Evolutionary conservation across 352 stramenopile genomes (phyloP).

Genomic region (Stramenopiles sp.): DNA sequence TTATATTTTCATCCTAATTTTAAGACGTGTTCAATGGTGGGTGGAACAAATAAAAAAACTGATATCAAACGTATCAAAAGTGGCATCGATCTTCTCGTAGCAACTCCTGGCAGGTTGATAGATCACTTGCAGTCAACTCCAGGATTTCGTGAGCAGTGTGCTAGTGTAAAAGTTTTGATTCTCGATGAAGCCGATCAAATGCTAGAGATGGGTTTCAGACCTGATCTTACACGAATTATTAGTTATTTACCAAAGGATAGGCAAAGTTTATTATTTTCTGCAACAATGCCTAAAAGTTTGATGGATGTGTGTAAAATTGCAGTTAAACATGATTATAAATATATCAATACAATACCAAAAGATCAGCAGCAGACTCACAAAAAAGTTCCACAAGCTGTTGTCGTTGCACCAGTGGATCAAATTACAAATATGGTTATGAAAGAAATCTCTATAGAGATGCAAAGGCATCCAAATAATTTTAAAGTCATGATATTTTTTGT

Average conservation of each 20-base stretch:
- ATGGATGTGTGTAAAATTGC: constrained; percentile 41
- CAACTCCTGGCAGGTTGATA: constrained; percentile 50
- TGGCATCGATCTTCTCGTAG: constrained; percentile 56
- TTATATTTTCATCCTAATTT: constrained; percentile 16
- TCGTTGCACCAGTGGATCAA: constrained; percentile 28
- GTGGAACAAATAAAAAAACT: constrained; percentile 46
- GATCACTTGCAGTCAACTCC: constrained; percentile 73
- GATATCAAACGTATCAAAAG: constrained; percentile 16
- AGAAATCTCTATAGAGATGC: no score
- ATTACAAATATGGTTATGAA: no score
- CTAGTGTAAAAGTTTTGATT: constrained; percentile 20
- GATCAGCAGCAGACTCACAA: constrained; percentile 42
- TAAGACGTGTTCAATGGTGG: constrained; percentile 27
- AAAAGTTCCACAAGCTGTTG: constrained; percentile 26
- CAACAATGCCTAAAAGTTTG: constrained; percentile 48
- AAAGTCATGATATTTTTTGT: constrained; percentile 81
- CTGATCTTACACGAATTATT: constrained; percentile 50
- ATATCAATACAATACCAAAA: constrained; percentile 60
- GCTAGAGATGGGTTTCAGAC: constrained; percentile 69
- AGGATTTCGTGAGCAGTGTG: constrained; percentile 26
- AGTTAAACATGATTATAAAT: constrained; percentile 36
- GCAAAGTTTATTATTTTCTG: constrained; percentile 79
- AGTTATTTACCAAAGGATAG: constrained; percentile 20
- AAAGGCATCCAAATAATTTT: constrained; percentile 28
- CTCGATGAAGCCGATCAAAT: constrained; percentile 83